These are phyloP conservation scores for Cystobasidium slooffiae DNA, from an alignment of 1,284 basidiomycete species.

Conservation along the genomic window DNA sequence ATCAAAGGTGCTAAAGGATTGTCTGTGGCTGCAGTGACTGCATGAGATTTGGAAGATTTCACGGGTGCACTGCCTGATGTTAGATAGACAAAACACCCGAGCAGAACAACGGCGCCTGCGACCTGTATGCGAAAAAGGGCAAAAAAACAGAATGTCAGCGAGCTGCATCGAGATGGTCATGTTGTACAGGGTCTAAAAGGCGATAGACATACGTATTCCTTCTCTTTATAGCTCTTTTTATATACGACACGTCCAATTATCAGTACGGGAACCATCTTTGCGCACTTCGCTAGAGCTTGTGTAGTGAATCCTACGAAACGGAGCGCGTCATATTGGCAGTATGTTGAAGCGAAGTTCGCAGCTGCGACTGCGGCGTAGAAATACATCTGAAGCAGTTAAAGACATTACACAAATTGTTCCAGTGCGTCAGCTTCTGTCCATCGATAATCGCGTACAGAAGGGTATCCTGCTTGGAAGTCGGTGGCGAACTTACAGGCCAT, in stretches of 20 bases:
- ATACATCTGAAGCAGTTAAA: neutral
- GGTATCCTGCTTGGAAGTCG: neutral
- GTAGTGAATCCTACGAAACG: conserved; percentile 47
- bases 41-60: conserved; percentile 38
- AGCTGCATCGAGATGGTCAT: neutral
- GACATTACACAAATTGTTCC: too few relatives aligned
- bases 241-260: conserved; percentile 49
- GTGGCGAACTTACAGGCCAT: conserved; percentile 32
- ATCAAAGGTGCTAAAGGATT: conserved; percentile 12
- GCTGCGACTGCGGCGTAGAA: conserved; percentile 49
- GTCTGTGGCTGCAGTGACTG: conserved; percentile 13
- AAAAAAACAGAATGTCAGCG: neutral
- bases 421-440: neutral
- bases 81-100: conserved; percentile 51
- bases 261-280: conserved; percentile 53
- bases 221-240: conserved; percentile 50
- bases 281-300: conserved; percentile 44
- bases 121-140: conserved; percentile 37
- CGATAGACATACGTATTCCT: conserved; percentile 29
- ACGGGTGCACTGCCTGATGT: conserved; percentile 45
- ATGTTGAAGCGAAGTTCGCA: conserved; percentile 50
- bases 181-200: neutral
- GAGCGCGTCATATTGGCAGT: conserved; percentile 52
- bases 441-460: neutral
- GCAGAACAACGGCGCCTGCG: conserved; percentile 49